phyloP scores from a whole-genome alignment of 1,284 basidiomycete genomes.

The Cryptococcus sp. region DNA sequence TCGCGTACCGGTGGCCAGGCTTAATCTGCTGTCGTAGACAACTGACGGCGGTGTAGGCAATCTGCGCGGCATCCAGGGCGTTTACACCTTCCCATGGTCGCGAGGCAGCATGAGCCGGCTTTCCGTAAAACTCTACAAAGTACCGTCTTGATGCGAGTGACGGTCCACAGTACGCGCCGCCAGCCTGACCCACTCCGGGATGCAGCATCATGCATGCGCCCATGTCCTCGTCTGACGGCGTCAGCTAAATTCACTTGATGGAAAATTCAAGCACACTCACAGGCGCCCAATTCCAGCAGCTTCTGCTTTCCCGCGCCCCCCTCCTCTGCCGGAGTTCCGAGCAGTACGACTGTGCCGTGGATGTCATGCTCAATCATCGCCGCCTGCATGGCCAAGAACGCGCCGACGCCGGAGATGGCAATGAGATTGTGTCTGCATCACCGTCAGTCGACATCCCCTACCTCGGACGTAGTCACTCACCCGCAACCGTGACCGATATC shows the following conservation, averaged over 20 bases:
- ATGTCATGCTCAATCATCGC: constrained; percentile 55
- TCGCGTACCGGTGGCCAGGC: constrained; percentile 16
- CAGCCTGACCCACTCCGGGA: constrained; percentile 8
- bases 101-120: constrained; percentile 69
- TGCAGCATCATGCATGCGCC: constrained; percentile 35
- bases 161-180: constrained; percentile 20
- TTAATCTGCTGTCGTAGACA: constrained; percentile 69
- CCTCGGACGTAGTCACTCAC: constrained; percentile 3
- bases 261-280: constrained; percentile 56
- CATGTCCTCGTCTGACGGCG: constrained; percentile 4
- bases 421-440: constrained; percentile 59
- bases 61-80: constrained; percentile 78
- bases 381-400: constrained; percentile 37
- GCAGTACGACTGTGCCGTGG: constrained; percentile 70
- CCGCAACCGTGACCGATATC: constrained; percentile 76
- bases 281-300: constrained; percentile 75
- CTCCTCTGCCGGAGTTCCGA: constrained; percentile 90
- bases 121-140: constrained; percentile 35
- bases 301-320: constrained; percentile 73
- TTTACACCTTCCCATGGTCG: constrained; percentile 73
- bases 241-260: no score
- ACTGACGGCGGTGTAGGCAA: constrained; percentile 73
- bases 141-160: constrained; percentile 34
- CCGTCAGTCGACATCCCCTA: background rate
- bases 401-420: constrained; percentile 47